Evolutionary conservation across 306 rosid species (phyloP).

Genomic region (Acmispon strigosus): DNA sequence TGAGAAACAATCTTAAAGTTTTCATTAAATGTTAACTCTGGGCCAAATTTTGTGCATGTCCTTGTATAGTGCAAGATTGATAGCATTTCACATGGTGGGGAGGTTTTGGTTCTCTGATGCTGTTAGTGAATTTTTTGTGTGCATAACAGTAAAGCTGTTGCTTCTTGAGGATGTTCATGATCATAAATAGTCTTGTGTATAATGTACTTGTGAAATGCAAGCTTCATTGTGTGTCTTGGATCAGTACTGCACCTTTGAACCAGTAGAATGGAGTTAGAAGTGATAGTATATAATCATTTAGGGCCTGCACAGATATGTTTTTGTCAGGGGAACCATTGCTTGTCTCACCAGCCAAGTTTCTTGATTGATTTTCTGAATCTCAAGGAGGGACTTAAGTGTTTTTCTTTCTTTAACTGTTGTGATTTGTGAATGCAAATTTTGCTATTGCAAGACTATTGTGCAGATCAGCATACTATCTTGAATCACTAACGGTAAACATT

Average conservation of each 20-base stretch:
- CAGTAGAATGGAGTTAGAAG: not conserved
- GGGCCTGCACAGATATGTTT: not conserved
- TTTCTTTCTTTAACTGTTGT: not conserved
- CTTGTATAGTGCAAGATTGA: slow-evolving; percentile 16
- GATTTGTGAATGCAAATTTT: not conserved
- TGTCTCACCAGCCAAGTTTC: not conserved
- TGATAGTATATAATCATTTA: not conserved
- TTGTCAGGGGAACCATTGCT: not conserved
- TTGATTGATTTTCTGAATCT: slow-evolving; percentile 5
- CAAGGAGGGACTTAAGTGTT: not conserved
- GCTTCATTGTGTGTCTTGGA: slow-evolving; percentile 1
- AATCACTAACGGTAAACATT: not conserved
- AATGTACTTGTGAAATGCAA: not conserved
- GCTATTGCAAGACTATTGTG: not conserved
- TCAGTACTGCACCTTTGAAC: not conserved
- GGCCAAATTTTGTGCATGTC: not conserved
- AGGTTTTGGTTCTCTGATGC: slow-evolving; percentile 5
- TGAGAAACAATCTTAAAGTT: slow-evolving; percentile 24
- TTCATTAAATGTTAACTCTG: not conserved
- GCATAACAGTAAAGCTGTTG: not conserved
- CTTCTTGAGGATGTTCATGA: slow-evolving; percentile 14
- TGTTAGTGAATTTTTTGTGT: not conserved
- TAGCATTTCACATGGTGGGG: slow-evolving; percentile 8
- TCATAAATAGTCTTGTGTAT: not conserved
- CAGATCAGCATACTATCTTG: not conserved